phyloP scores from a whole-genome alignment of 306 rosid species.

The Medicago lupulina region DNA sequence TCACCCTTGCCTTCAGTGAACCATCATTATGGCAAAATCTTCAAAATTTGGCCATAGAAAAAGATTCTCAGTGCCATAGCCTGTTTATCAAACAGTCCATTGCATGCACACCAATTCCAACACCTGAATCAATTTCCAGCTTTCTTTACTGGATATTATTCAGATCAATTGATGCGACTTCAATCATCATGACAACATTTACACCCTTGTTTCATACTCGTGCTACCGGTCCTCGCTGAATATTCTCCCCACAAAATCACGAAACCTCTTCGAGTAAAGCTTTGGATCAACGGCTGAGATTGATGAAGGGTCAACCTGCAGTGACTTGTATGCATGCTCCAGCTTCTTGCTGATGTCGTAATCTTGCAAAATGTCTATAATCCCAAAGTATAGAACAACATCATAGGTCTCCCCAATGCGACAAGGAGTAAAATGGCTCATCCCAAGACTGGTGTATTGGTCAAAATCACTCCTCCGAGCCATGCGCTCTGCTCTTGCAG shows the following conservation, averaged over 20 bases:
- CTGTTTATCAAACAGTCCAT: constrained; percentile 16
- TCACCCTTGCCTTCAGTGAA: constrained; percentile 36
- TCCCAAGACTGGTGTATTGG: constrained; percentile 71
- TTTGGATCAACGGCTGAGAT: constrained; percentile 99
- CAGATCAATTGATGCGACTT: constrained; percentile 13
- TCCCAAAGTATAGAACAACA: constrained; percentile 84
- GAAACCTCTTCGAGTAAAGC: constrained; percentile 89
- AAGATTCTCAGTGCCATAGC: constrained; percentile 11
- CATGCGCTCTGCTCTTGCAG: constrained; percentile 94
- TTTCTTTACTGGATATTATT: neutral
- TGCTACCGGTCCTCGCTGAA: constrained; percentile 79
- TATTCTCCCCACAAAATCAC: constrained; percentile 85
- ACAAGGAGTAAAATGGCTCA: constrained; percentile 71
- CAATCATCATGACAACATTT: constrained; percentile 18
- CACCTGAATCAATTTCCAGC: constrained; percentile 23
- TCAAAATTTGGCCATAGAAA: constrained; percentile 57
- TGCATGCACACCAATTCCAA: constrained; percentile 1
- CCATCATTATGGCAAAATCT: constrained; percentile 51
- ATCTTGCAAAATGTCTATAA: constrained; percentile 95
- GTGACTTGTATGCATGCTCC: constrained; percentile 95
- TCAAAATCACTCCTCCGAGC: constrained; percentile 84
- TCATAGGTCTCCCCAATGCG: constrained; percentile 73
- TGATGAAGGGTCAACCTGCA: constrained; percentile 81
- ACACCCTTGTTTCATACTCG: neutral
- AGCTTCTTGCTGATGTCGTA: constrained; percentile 93